Evolutionary conservation across 345 rosid genomes (phyloP).

Genomic region (Noccaea bulbosa): DNA sequence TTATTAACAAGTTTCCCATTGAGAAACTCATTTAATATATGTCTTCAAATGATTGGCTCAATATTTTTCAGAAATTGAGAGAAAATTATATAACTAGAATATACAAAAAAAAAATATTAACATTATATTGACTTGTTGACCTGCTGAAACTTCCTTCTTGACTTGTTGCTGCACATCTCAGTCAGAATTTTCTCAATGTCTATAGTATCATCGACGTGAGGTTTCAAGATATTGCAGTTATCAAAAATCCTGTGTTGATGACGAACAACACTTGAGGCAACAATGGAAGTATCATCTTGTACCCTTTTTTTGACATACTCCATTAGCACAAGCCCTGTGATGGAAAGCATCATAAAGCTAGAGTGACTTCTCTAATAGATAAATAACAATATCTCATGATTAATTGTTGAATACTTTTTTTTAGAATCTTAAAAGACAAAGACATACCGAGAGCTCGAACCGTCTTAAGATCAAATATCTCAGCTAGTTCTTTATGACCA

Average conservation of each 20-base stretch:
- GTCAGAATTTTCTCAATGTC: slow-evolving; percentile 33
- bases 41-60: too few relatives aligned
- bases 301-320: slow-evolving; percentile 29
- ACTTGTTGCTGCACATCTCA: slow-evolving; percentile 8
- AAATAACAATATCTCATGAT: not conserved
- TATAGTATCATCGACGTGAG: slow-evolving; percentile 21
- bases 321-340: slow-evolving; percentile 42
- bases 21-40: too few relatives aligned
- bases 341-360: too few relatives aligned
- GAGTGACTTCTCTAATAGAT: too few relatives aligned
- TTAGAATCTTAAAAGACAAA: not conserved
- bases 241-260: slow-evolving; percentile 26
- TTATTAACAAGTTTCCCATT: too few relatives aligned
- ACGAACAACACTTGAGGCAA: slow-evolving; percentile 4
- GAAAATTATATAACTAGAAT: too few relatives aligned
- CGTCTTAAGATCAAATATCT: slow-evolving; percentile 62
- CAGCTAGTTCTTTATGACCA: slow-evolving; percentile 58
- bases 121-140: too few relatives aligned
- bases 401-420: too few relatives aligned
- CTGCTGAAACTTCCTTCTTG: slow-evolving; percentile 11
- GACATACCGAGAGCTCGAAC: slow-evolving; percentile 69
- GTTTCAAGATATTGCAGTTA: slow-evolving; percentile 32
- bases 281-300: slow-evolving; percentile 34
- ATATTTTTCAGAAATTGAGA: too few relatives aligned
- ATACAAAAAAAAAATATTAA: too few relatives aligned